Base-by-base conservation (phyloP, 805 yeast genomes). In the Lipomyces starkeyi region DNA sequence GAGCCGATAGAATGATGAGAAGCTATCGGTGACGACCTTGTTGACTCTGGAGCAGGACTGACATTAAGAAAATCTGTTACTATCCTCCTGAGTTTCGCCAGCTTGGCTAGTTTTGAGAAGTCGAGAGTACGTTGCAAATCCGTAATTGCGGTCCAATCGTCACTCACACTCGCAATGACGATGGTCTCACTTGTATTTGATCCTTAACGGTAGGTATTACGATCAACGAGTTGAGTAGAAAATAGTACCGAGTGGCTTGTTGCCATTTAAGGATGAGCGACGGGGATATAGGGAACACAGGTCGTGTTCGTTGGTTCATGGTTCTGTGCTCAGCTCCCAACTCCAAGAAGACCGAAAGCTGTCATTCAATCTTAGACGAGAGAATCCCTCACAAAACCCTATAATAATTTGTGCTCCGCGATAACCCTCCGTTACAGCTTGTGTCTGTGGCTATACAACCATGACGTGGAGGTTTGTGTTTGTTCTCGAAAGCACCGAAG, bases 81-180 rank as follows among this genome's bases (percentile, higher is more conserved):
- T 25, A 53, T 25, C 13, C 56, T 25, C 56, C 34, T 53, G 56
- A 53, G 34, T 17, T 53, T 53, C 34, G 56, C 56, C 56, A 53
- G 56, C 56, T 53, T 29, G 56, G 49, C 20, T 43, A 43, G 22
- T 37, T 37, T 37, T 9, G 40, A 35, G 14, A 9, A 35, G 40
- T 2, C 40, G 14, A 35, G 14, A 35, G 11, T 35, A 35, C 17
- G 40, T 29, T 29, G 40, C 40, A 13, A 13, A 13, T 35, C 20
- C 20, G 49, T 43, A 17, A 43, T 17, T 43, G 13, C 20, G 22
- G 49, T n/a, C 49, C 49, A n/a, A 43, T 8, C 22, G 20, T 43
- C 22, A n/a, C 49, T 8, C 49, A 4, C 32, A 29, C 32, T 5
- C 32, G 5, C 43, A 37, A 13, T 4, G 17, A 37, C 17, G 17